phyloP scores from a whole-genome alignment of 1,284 basidiomycete genomes.

The Rhizoctonia solani region DNA sequence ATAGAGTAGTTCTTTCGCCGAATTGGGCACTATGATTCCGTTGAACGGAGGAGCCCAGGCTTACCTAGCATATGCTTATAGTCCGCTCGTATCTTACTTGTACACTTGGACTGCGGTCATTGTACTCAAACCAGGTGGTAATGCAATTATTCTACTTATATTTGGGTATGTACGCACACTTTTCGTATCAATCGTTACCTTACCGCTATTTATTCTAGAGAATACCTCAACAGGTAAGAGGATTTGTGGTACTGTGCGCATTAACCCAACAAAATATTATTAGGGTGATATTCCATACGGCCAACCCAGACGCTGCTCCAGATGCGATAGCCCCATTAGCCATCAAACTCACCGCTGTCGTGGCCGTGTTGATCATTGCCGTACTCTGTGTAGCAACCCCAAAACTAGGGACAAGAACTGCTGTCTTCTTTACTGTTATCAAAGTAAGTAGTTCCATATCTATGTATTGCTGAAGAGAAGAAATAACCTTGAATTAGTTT shows the following conservation, averaged over 20 bases:
- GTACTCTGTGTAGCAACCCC: conserved; percentile 78
- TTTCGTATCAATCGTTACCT: neutral
- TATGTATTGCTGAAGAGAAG: neutral
- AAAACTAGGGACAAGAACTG: conserved; percentile 78
- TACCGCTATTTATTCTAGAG: conserved; percentile 54
- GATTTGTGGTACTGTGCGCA: neutral
- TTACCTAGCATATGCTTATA: conserved; percentile 88
- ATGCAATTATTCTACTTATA: conserved; percentile 58
- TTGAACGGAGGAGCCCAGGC: conserved; percentile 90
- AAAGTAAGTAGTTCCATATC: conserved; percentile 59
- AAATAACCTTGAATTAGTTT: conserved; percentile 51
- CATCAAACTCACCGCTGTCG: conserved; percentile 84
- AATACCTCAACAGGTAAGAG: conserved; percentile 72
- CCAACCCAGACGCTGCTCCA: conserved; percentile 64
- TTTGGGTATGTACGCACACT: conserved; percentile 62
- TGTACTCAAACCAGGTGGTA: conserved; percentile 76
- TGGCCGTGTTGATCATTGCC: conserved; percentile 74
- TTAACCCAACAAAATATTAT: neutral
- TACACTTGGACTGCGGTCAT: conserved; percentile 91
- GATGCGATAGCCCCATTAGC: conserved; percentile 88
- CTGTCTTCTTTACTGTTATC: conserved; percentile 83
- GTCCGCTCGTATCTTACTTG: conserved; percentile 81
- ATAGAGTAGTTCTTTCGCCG: conserved; percentile 75
- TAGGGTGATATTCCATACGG: conserved; percentile 69
- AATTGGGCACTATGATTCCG: conserved; percentile 82